Evolutionary conservation across 352 stramenopile species (phyloP).

Genomic region (Globisporangium viniferum): DNA sequence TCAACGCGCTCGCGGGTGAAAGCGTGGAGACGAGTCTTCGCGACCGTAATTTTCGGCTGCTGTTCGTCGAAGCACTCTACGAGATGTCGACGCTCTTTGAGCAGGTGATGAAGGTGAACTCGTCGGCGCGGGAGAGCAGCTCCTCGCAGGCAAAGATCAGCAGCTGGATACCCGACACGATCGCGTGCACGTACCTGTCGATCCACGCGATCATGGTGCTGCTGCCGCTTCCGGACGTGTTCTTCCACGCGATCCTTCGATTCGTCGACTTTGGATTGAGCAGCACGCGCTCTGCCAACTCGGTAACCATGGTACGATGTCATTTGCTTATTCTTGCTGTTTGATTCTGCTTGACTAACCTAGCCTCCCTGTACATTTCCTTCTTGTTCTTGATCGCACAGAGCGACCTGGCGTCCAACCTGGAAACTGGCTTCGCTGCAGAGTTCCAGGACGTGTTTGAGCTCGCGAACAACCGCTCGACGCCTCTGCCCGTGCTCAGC

Average conservation of each 20-base stretch:
- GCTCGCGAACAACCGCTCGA: slow-evolving; percentile 41
- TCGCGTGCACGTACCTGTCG: slow-evolving; percentile 54
- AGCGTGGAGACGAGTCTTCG: slow-evolving; percentile 51
- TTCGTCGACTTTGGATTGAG: slow-evolving; percentile 64
- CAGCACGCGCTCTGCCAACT: slow-evolving; percentile 22
- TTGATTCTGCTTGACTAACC: slow-evolving; percentile 1
- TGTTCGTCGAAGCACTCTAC: slow-evolving; percentile 64
- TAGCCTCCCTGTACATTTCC: background rate
- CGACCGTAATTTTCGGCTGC: slow-evolving; percentile 61
- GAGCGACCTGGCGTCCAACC: slow-evolving; percentile 43
- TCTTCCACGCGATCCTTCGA: slow-evolving; percentile 59
- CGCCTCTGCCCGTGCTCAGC: slow-evolving; percentile 42
- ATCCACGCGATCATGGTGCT: slow-evolving; percentile 66
- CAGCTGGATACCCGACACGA: slow-evolving; percentile 52
- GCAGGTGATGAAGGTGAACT: slow-evolving; percentile 28
- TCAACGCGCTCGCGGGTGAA: slow-evolving; percentile 63
- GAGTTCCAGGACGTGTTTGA: slow-evolving; percentile 82
- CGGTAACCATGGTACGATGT: slow-evolving; percentile 43
- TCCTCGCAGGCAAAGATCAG: background rate
- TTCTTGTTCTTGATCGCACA: slow-evolving; percentile 6
- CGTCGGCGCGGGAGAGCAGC: background rate
- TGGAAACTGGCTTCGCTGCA: slow-evolving; percentile 51
- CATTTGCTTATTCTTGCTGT: background rate
- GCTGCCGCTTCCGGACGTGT: slow-evolving; percentile 64
- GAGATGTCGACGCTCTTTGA: slow-evolving; percentile 66